Evolutionary conservation across 192 early-diverging fungal species (phyloP), one percentile per base, ranked within the genome.

Genomic region (Coemansia sp.): DNA sequence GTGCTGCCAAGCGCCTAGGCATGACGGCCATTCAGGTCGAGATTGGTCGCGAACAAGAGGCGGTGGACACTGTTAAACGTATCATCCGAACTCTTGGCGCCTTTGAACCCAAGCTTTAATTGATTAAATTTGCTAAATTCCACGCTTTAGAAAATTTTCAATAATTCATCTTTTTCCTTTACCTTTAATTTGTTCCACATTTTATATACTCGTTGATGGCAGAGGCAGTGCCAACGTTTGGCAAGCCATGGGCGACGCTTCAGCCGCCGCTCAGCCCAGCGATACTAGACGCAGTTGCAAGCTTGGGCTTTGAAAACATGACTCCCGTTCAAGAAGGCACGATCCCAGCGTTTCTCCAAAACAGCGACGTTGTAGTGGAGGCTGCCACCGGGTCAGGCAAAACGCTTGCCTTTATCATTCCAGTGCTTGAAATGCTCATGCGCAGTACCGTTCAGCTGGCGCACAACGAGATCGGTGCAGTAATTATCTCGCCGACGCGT

Each of bases 381-480:
- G 96, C 95, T 6, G 92, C 92, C 8, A 98, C 96, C 2, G 96
- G 96, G 11, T 98, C 96, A 0, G 96, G 96, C 49, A 98, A 98
- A 67, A 98, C 96, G 3, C 82, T 97, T 7, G 77, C 93, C 5
- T 98, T 97, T 77, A 81, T 95, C 2, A 86, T 97, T 20, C 96
- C 96, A 11, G 84, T 95, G 20, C 84, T 99, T 17, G 94, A 97
- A 68, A 92, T 95, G 69, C 82, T 97, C 8, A 60, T 86, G 38
- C 80, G 87, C 12, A 74, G 87, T 25, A 80, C 85, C 17, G 54
- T 79, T 4, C 71, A 82, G 18, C 79, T 94, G n/a, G 65, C 71
- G 3, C 86, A 85, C 8, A 76, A 86, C 58, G 87, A 97, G 36
- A 84, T 99, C 20, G 94, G 92, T 5, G 94, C 94, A 6, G 71